Evolutionary conservation across 2,329 filamentous ascomycete genomes (phyloP), one percentile per base, ranked within the genome.

Genomic region (Alternaria sp.): DNA sequence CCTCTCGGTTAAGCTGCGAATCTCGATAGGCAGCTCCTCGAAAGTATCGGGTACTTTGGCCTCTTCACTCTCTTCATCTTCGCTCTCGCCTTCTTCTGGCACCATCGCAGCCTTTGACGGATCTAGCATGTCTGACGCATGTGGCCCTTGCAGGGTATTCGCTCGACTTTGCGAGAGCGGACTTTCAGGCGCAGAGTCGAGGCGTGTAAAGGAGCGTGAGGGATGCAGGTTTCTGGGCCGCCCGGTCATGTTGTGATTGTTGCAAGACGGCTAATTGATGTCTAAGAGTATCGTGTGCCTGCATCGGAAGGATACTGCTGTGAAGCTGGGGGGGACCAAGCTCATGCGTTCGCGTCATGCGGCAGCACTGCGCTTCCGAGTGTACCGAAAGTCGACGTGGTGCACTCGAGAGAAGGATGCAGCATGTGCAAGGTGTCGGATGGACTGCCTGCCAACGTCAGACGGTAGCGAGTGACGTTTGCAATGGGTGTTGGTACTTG

Each of bases 21-120:
- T 86, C 83, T 99, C 95, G 71, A 97, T 95, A 13, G 95, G 95
- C 40, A 99, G 86, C 72, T 97, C 91, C 69, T 96, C 92, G 63
- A 95, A 89, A 56, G 91, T 89, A 62, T 91, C 85, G 3, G 90
- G 81, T 11, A 82, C 67, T 41, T 75, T 68, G 51, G 77, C 48
- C 23, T 71, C 65, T 4, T 56, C 49, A 8, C 26, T 31, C 21
- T 40, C 55, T 6, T 61, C 3, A 10, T 24, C 60, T 8, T 74
- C 71, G 11, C 67, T 72, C 51, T 74, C 71, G 33, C 76, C 72
- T 34, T 71, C 66, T 44, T 78, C 77, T 5, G 74, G 72, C 10
- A 77, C 71, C 24, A 73, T 60, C 28, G 71, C 67, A 21, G 76
- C 73, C 58, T 78, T 72, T 46, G 79, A 70, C 5, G 80, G 80